Conservation (phyloP, 768 basidiomycete species). For the Crucibulum laeve region DNA sequence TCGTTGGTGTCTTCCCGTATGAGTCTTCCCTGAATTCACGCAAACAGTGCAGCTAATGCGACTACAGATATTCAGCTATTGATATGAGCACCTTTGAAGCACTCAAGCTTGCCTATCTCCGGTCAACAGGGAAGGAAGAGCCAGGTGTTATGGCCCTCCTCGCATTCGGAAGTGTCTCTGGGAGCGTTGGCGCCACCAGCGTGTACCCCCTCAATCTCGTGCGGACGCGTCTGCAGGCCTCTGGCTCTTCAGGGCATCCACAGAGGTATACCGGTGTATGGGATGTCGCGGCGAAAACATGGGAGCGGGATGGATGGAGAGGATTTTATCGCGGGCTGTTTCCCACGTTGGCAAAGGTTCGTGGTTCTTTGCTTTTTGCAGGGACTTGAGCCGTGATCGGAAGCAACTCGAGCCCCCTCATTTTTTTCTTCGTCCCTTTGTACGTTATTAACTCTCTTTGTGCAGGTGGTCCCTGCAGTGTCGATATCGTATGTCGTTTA, state of each 20-base stretch:
- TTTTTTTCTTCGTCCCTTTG: background rate
- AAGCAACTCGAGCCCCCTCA: conserved; percentile 3
- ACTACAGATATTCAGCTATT: conserved; percentile 78
- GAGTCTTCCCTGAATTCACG: conserved; percentile 16
- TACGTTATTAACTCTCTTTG: conserved; percentile 2
- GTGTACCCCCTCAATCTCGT: conserved; percentile 93
- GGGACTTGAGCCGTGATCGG: conserved; percentile 2
- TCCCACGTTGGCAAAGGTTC: conserved; percentile 89
- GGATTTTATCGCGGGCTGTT: conserved; percentile 93
- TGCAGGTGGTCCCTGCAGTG: conserved; percentile 89
- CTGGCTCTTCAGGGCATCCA: conserved; percentile 93
- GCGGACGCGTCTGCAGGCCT: conserved; percentile 92
- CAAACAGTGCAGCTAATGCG: conserved; percentile 1
- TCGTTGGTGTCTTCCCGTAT: conserved; percentile 94
- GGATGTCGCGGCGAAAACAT: conserved; percentile 81
- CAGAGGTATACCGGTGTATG: conserved; percentile 83
- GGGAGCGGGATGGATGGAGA: conserved; percentile 83
- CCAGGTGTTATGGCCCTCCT: conserved; percentile 85
- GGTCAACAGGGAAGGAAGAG: conserved; percentile 84
- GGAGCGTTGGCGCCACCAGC: conserved; percentile 88
- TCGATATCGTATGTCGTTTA: conserved; percentile 97
- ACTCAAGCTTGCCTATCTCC: conserved; percentile 84
- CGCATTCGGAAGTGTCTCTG: conserved; percentile 89
- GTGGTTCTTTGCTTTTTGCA: background rate
- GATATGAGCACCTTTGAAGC: conserved; percentile 98